phyloP scores from a whole-genome alignment of 768 basidiomycete species.

The Mycena rosella region DNA sequence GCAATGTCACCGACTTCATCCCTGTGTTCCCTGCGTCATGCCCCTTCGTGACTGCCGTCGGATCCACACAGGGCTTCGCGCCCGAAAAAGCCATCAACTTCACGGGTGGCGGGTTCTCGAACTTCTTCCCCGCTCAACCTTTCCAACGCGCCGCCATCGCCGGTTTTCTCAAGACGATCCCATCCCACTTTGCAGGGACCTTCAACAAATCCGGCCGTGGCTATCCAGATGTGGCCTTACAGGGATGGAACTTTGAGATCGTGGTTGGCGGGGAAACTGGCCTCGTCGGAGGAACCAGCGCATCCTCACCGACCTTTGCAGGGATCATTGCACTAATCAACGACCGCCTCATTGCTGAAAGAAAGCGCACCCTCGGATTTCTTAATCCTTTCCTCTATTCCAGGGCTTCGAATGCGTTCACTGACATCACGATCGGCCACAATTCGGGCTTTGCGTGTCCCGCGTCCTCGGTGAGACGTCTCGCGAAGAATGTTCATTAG shows the following conservation, averaged over 20 bases:
- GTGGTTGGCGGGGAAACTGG: too few species aligned
- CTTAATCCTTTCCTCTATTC: too few species aligned
- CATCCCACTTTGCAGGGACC: not conserved
- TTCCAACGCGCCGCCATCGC: constrained; percentile 47
- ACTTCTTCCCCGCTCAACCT: constrained; percentile 51
- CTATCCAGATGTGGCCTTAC: not conserved
- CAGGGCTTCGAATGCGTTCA: too few species aligned
- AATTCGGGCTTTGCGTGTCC: too few species aligned
- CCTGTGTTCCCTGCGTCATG: constrained; percentile 39
- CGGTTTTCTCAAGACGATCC: not conserved
- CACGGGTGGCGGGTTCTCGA: constrained; percentile 56
- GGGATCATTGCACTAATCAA: too few species aligned
- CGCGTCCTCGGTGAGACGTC: too few species aligned
- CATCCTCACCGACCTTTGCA: too few species aligned
- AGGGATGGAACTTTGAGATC: not conserved
- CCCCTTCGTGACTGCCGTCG: constrained; percentile 28
- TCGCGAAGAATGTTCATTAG: too few species aligned
- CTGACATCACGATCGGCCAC: too few species aligned
- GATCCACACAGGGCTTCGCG: constrained; percentile 18
- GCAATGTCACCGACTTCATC: constrained; percentile 42
- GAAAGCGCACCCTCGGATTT: too few species aligned
- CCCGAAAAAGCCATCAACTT: constrained; percentile 21
- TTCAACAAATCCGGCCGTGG: not conserved
- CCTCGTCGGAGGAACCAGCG: too few species aligned
- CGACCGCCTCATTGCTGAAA: too few species aligned